These are phyloP conservation scores for Boletellus ananas DNA, from an alignment of 768 basidiomycete genomes.

Conservation along the genomic window DNA sequence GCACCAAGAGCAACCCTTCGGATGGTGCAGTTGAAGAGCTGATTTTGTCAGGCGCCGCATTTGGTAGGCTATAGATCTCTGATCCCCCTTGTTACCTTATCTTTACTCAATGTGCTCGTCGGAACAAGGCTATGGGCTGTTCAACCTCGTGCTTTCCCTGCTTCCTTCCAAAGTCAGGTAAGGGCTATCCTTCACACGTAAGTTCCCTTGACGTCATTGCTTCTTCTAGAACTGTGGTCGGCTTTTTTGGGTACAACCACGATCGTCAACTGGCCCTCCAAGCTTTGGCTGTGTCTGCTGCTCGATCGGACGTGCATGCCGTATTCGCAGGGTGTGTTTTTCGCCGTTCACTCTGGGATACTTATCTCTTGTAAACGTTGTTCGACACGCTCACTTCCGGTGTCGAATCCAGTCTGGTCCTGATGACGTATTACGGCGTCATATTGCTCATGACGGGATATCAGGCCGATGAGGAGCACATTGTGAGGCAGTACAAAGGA, in stretches of 20 bases:
- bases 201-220: neutral
- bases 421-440: conserved; percentile 79
- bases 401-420: conserved; percentile 47
- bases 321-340: conserved; percentile 64
- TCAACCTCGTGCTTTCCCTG: conserved; percentile 77
- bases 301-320: conserved; percentile 65
- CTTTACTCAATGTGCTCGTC: neutral
- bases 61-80: conserved; percentile 46
- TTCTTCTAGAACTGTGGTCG: conserved; percentile 57
- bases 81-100: neutral
- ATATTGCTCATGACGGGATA: conserved; percentile 70
- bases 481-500: conserved; percentile 56
- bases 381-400: conserved; percentile 1
- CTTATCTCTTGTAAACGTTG: neutral
- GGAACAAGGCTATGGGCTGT: conserved; percentile 52
- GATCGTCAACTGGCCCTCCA: conserved; percentile 65
- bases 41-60: conserved; percentile 72
- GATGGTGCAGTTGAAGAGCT: conserved; percentile 69
- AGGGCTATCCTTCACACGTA: conserved; percentile 12
- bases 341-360: neutral
- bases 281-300: conserved; percentile 65
- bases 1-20: conserved; percentile 22
- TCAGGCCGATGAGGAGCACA: conserved; percentile 67
- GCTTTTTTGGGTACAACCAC: conserved; percentile 72
- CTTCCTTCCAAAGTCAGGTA: conserved; percentile 70